phyloP scores from a whole-genome alignment of 2,329 filamentous ascomycete genomes.

The Cladosporium sp. region DNA sequence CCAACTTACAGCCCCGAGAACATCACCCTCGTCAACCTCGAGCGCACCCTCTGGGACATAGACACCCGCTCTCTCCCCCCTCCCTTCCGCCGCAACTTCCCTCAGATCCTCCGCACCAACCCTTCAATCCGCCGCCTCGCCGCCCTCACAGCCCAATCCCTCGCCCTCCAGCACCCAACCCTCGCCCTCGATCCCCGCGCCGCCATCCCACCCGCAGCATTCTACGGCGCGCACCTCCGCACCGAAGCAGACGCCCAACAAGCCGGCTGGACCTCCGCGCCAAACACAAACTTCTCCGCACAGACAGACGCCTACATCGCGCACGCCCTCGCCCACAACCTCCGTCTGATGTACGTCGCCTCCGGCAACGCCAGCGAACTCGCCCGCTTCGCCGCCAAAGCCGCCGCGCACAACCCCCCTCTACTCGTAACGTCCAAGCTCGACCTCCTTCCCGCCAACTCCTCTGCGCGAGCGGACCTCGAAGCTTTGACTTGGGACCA shows the following conservation, averaged over 20 bases:
- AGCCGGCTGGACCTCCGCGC: slow-evolving; percentile 35
- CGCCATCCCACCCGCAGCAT: slow-evolving; percentile 35
- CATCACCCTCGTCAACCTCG: slow-evolving; percentile 32
- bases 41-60: slow-evolving; percentile 35
- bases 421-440: slow-evolving; percentile 48
- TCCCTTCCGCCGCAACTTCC: slow-evolving; percentile 34
- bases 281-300: slow-evolving; percentile 38
- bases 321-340: slow-evolving; percentile 36
- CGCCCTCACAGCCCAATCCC: slow-evolving; percentile 37
- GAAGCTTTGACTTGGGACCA: slow-evolving; percentile 51
- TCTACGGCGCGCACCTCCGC: slow-evolving; percentile 44
- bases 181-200: slow-evolving; percentile 33
- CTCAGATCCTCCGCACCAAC: slow-evolving; percentile 33
- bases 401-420: slow-evolving; percentile 35
- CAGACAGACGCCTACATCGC: slow-evolving; percentile 44
- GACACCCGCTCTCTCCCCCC: slow-evolving; percentile 34
- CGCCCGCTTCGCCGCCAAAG: slow-evolving; percentile 41
- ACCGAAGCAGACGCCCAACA: slow-evolving; percentile 41
- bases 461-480: slow-evolving; percentile 40
- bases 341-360: slow-evolving; percentile 47
- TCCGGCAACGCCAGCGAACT: slow-evolving; percentile 46
- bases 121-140: slow-evolving; percentile 36
- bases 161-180: slow-evolving; percentile 29
- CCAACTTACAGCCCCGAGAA: slow-evolving; percentile 19
- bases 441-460: slow-evolving; percentile 44